Base-by-base conservation (phyloP, 2,329 filamentous ascomycete genomes). In the Colletotrichum orbiculare region DNA sequence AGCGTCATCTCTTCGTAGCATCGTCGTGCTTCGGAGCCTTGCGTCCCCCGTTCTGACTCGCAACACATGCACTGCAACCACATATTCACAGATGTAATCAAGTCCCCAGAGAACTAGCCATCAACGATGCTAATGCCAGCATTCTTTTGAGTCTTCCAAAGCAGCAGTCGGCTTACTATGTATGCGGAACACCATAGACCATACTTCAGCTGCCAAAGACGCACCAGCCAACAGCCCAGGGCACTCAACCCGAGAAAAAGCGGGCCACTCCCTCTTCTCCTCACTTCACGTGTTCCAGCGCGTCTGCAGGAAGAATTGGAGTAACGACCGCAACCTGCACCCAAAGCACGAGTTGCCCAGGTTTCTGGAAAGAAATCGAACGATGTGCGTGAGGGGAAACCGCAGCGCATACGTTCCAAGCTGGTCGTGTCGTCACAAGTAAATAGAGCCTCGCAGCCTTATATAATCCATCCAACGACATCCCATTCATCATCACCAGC, bases 321-420 rank as follows among this genome's bases (percentile, higher is more conserved):
- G 61, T 58, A 58, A 54, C 42, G 17, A 25, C 17, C 4, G 2
- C 17, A 17, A 17, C 17, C 17, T 17, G 17, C 17, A 17, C 17
- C 17, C 17, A 17, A 17, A 17, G 17, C 17, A 12, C 13, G 15
- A 50, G 15, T 11, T 54, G 45, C 49, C 50, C 61, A 64, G 56
- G 56, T 64, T 57, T 62, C 46, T 10, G 41, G 41, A 46, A 56
- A 65, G 25, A 25, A 25, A 55, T 56, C 62, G 62, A 62, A 65
- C 57, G 48, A 65, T 42, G 17, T 55, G 62, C 62, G 62, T 65
- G 62, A 65, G 62, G 62, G 62, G 62, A 65, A 64, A 52, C 25
- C 25, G n/a, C 49, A 35, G 50, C 45, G 56, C 45, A 33, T 54
- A 54, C 61, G 49, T 41, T 48, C 41, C 41, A 42, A 34, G 50